These are phyloP conservation scores for Xanthoconium separans DNA, from an alignment of 1,284 basidiomycete genomes.

Conservation along the genomic window DNA sequence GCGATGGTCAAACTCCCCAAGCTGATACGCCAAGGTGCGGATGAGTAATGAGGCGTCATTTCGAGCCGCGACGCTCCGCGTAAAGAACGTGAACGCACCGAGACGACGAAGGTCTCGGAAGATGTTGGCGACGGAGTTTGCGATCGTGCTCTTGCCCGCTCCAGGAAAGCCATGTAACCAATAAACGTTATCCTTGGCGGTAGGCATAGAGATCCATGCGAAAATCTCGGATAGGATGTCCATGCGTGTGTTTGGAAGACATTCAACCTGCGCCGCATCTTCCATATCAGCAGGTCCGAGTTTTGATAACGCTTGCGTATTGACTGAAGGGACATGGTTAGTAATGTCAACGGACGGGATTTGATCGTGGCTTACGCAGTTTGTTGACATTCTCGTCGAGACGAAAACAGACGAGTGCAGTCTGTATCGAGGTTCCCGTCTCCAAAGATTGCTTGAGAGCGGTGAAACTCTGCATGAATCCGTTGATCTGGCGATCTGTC, in stretches of 20 bases:
- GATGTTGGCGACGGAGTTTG: slow-evolving; percentile 31
- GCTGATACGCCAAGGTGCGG: slow-evolving; percentile 32
- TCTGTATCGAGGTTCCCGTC: slow-evolving; percentile 22
- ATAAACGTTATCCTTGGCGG: slow-evolving; percentile 23
- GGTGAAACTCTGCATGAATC: slow-evolving; percentile 26
- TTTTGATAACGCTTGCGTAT: slow-evolving; percentile 21
- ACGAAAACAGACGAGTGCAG: slow-evolving; percentile 28
- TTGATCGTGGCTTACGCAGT: slow-evolving; percentile 18
- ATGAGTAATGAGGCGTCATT: slow-evolving; percentile 27
- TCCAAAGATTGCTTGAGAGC: slow-evolving; percentile 27
- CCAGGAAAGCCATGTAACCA: slow-evolving; percentile 36
- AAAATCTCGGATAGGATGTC: slow-evolving; percentile 29
- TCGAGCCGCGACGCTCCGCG: slow-evolving; percentile 23
- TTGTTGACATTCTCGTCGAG: slow-evolving; percentile 29
- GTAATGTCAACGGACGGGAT: neutral
- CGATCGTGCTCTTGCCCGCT: slow-evolving; percentile 33
- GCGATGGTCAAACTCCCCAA: slow-evolving; percentile 32
- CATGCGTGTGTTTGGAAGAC: slow-evolving; percentile 32
- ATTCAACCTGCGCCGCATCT: slow-evolving; percentile 23
- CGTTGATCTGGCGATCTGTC: slow-evolving; percentile 22
- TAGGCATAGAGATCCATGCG: slow-evolving; percentile 25
- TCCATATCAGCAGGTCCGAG: slow-evolving; percentile 32
- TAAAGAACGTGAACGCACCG: slow-evolving; percentile 34
- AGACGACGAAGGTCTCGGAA: slow-evolving; percentile 29
- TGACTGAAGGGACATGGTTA: slow-evolving; percentile 18